A percentile compares a stretch with the other conserved stretches of the same genome.
Conservation (phyloP, 805 yeast species). For the Spathaspora passalidarum region DNA sequence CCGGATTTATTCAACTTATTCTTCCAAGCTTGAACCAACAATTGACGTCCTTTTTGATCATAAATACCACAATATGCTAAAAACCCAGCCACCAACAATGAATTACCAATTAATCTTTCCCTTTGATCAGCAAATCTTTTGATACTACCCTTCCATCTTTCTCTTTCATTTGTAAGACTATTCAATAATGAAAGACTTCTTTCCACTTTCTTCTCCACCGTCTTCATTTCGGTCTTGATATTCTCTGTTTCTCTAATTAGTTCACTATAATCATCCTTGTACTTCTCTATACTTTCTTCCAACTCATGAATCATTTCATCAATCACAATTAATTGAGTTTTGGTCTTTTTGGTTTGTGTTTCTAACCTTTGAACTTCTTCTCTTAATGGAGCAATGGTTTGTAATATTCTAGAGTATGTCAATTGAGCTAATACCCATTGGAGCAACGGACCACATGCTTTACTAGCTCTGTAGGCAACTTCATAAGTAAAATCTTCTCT, state of each 20-base stretch:
- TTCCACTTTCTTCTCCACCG: constrained; percentile 56
- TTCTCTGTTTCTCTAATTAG: constrained; percentile 77
- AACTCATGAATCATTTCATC: constrained; percentile 79
- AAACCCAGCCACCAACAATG: constrained; percentile 61
- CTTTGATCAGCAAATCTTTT: constrained; percentile 46
- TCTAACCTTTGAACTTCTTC: constrained; percentile 64
- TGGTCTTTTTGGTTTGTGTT: constrained; percentile 55
- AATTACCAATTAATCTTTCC: constrained; percentile 57
- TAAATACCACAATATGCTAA: constrained; percentile 57
- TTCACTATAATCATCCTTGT: constrained; percentile 65
- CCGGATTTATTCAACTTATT: constrained; percentile 27
- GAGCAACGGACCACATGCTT: constrained; percentile 89
- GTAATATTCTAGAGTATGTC: constrained; percentile 67
- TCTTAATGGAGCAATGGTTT: constrained; percentile 69
- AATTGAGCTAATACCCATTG: constrained; percentile 91
- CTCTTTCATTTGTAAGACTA: constrained; percentile 61
- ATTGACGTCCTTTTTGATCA: constrained; percentile 47
- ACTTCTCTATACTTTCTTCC: constrained; percentile 62
- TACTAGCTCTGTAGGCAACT: constrained; percentile 82
- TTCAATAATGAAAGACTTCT: constrained; percentile 64
- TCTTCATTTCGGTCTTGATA: constrained; percentile 66
- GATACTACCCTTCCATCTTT: constrained; percentile 71
- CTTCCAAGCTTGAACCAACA: constrained; percentile 35
- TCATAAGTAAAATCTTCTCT: constrained; percentile 66
- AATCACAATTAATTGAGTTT: constrained; percentile 69